Evolutionary conservation across 2,329 filamentous ascomycete genomes (phyloP), one percentile per base, ranked within the genome.

Genomic region (Colletotrichum lupini): DNA sequence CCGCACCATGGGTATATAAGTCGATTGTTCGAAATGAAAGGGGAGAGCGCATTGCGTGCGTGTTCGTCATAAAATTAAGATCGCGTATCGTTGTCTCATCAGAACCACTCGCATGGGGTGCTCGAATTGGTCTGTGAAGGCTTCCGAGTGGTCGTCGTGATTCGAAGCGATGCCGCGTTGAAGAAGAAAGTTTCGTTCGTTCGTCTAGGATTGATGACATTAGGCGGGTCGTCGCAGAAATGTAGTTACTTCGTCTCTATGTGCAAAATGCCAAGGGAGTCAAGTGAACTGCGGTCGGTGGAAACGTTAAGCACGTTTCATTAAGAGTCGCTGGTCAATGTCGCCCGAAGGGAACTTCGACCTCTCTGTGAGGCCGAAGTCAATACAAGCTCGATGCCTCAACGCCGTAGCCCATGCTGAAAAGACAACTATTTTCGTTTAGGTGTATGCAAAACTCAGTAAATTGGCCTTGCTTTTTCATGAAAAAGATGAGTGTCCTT

Each of bases 351-450:
- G 42, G 28, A 16, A 16, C 22, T 35, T 16, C 22, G 35, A 37
- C 14, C 30, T 73, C 56, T 66, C 26, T 60, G 56, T 46, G 46
- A 55, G 56, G 59, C 26, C 55, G 60, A 65, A 72, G 68, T 56
- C 58, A 66, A 56, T 67, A 59, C 65, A 59, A 30, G 37, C 42
- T 63, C 26, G 76, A 76, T 76, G 75, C 79, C 76, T 74, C 69
- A 83, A 85, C 82, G 80, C 83, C 83, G 66, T 78, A 80, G 78
- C 81, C 76, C 80, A 84, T 85, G 80, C 80, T 76, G 72, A 73
- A 68, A 75, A 65, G 71, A 66, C 65, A 71, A 72, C 64, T 74
- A 63, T 75, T 75, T 74, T 75, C 74, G 49, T 73, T 26, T 72
- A 61, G 73, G 76, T 76, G 68, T 80, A 78, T 78, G 37, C 61